phyloP scores from a whole-genome alignment of 2,329 filamentous ascomycete genomes.

The Phoma herbarum region DNA sequence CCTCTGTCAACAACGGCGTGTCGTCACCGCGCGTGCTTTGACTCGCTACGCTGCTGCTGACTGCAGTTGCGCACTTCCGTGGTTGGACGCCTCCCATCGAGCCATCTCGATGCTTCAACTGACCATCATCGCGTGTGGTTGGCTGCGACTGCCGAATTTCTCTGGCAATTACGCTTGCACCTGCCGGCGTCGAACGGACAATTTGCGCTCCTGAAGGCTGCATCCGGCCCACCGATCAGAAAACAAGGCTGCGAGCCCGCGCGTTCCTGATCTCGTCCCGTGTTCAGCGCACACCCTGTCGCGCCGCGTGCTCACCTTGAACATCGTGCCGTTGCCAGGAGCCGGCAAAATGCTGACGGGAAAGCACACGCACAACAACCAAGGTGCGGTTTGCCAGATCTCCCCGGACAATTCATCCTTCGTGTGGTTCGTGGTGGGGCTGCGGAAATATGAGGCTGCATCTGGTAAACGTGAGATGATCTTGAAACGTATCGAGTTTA shows the following conservation, averaged over 20 bases:
- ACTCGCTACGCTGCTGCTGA: not conserved
- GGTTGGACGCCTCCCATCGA: not conserved
- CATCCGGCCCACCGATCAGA: slow-evolving; percentile 15
- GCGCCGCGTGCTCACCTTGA: not conserved
- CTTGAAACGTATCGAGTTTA: slow-evolving; percentile 14
- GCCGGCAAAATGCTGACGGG: not conserved
- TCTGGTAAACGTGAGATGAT: not conserved
- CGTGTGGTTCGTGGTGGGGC: slow-evolving; percentile 9
- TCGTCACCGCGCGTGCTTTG: slow-evolving; percentile 1
- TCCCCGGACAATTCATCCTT: slow-evolving; percentile 13
- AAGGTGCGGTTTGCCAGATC: slow-evolving; percentile 14
- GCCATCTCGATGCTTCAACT: not conserved
- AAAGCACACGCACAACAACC: not conserved
- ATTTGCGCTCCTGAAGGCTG: not conserved
- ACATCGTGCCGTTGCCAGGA: not conserved
- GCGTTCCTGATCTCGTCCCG: slow-evolving; percentile 1
- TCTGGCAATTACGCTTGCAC: not conserved
- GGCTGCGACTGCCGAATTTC: not conserved
- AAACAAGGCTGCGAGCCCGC: slow-evolving; percentile 5
- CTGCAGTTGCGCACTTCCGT: not conserved
- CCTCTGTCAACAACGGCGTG: slow-evolving; percentile 8
- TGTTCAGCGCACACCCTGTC: not conserved
- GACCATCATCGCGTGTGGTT: not conserved
- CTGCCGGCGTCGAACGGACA: not conserved
- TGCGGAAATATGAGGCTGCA: slow-evolving; percentile 6